Conservation (phyloP, 306 rosid genomes). For the Acacia acuminata region DNA sequence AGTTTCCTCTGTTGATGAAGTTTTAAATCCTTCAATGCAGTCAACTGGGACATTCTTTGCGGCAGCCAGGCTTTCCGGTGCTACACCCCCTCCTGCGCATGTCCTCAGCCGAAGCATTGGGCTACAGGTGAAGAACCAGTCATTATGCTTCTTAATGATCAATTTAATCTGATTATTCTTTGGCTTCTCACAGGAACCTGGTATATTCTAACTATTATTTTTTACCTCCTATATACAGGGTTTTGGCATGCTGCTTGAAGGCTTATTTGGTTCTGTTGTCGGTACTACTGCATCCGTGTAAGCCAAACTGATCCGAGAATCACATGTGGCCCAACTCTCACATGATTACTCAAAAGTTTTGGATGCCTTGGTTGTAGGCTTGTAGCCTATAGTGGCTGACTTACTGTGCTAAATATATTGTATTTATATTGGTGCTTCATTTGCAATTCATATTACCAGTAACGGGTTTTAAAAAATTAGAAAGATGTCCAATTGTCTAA, state of each 20-base stretch:
- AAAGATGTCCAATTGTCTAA: not conserved
- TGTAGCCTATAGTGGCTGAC: not conserved
- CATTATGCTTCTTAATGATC: not conserved
- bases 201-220: constrained; percentile 26
- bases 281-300: constrained; percentile 96
- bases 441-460: not conserved
- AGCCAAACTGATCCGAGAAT: constrained; percentile 34
- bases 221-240: constrained; percentile 60
- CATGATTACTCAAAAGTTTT: not conserved
- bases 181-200: constrained; percentile 7
- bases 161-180: constrained; percentile 16
- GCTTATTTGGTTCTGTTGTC: constrained; percentile 77
- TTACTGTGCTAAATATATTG: not conserved
- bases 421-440: not conserved
- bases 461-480: not conserved
- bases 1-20: constrained; percentile 22
- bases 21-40: constrained; percentile 48
- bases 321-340: not conserved
- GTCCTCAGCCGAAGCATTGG: constrained; percentile 88
- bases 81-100: constrained; percentile 89
- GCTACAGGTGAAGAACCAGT: constrained; percentile 59
- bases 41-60: constrained; percentile 86
- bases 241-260: constrained; percentile 74
- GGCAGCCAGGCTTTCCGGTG: constrained; percentile 96
- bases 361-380: not conserved